Evolutionary conservation across 2,329 filamentous ascomycete species (phyloP).

Genomic region (Arthrinium puccinioides): DNA sequence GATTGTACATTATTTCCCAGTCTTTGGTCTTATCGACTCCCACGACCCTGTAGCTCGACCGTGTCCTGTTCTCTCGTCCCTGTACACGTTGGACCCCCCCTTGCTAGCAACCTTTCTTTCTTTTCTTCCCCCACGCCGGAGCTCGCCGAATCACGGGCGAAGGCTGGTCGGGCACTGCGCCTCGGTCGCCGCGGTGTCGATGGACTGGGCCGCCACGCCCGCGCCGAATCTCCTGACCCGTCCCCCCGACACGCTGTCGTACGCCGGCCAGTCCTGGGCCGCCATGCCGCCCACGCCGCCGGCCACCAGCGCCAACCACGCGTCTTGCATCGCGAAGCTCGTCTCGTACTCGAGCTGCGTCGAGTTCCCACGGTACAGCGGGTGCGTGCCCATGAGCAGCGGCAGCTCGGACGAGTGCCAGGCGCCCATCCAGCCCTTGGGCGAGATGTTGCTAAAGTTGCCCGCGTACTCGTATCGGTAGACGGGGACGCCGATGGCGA

Average conservation of each 20-base stretch:
- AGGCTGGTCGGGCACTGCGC: not conserved
- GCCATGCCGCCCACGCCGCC: not conserved
- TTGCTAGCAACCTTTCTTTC: too few species aligned
- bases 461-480: constrained; percentile 33
- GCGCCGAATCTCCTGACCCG: constrained; percentile 4
- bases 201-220: constrained; percentile 1
- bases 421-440: constrained; percentile 4
- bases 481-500: constrained; percentile 17
- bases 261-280: constrained; percentile 5
- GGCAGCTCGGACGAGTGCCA: constrained; percentile 8
- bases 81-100: too few species aligned
- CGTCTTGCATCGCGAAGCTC: constrained; percentile 6
- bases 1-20: too few species aligned
- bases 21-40: too few species aligned
- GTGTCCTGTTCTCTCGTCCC: too few species aligned
- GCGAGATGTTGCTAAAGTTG: constrained; percentile 11
- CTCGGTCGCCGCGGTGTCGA: not conserved
- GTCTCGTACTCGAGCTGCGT: constrained; percentile 5
- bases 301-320: constrained; percentile 5
- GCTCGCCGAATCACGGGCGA: not conserved
- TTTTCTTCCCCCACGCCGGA: too few species aligned
- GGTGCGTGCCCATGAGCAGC: constrained; percentile 5
- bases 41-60: too few species aligned
- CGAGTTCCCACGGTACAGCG: constrained; percentile 4
- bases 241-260: not conserved